Base-by-base conservation (phyloP, 2,329 filamentous ascomycete species). In the Penicillium decumbens region DNA sequence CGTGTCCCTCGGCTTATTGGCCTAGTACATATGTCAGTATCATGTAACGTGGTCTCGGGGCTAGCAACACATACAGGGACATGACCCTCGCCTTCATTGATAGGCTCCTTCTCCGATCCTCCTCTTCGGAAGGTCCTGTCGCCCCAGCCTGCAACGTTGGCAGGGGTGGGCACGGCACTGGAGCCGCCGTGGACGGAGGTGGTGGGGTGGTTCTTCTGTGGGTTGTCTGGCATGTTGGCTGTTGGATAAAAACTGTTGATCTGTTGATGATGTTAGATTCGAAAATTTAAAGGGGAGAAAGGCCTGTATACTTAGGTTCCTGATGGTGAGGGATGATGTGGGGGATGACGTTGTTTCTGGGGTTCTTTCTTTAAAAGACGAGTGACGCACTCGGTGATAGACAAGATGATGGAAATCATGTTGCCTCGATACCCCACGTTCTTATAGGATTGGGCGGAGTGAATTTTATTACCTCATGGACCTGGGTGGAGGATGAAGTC, bases 121-220 rank as follows among this genome's bases (percentile, higher is more conserved):
- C 64, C 64, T 45, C 63, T 61, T 20, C 48, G 37, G 18, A 59
- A 53, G 7, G 54, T 51, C 25, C 46, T 41, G 28, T 67, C 62
- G 20, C 62, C 63, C 54, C 54, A 56, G 38, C 58, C 54, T 6
- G 53, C 38, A 43, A 62, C 61, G 56, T 66, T 67, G 25, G 63
- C 64, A n/a, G 66, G 64, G 0, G 62, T 66, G 12, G 64, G 63
- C 12, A 47, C 23, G 18, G 56, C 35, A 50, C 63, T 59, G 28
- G 57, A 55, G 40, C 63, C 65, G 24, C 64, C 64, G 6, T 46
- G 28, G 20, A 58, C 59, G n/a, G 56, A 29, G 9, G 41, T 43
- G 7, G 49, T 40, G n/a, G 40, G 53, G 20, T 52, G 55, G 44
- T 57, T 63, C 35, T 27, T 4, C 13, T 29, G 43, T 32, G 45